These are phyloP conservation scores for Crucibulum laeve DNA, from an alignment of 768 basidiomycete genomes.

Conservation along the genomic window DNA sequence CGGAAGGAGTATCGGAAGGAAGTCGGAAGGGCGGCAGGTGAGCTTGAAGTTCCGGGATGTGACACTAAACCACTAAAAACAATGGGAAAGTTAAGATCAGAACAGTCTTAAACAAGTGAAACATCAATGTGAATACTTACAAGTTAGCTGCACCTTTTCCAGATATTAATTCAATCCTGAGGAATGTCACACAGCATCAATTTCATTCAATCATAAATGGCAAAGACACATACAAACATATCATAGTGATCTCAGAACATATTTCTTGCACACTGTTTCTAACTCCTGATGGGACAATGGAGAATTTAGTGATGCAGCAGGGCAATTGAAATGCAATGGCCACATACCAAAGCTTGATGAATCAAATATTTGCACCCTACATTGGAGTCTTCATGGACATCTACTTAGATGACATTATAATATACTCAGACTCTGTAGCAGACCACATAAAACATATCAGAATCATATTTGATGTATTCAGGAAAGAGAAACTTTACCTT, in stretches of 20 bases:
- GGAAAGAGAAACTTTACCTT: constrained; percentile 21
- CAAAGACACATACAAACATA: constrained; percentile 30
- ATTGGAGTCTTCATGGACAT: constrained; percentile 16
- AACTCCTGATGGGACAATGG: constrained; percentile 34
- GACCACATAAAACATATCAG: constrained; percentile 26
- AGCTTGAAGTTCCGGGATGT: too few relatives aligned
- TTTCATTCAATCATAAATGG: constrained; percentile 23
- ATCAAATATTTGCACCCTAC: constrained; percentile 23
- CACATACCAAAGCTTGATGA: constrained; percentile 37
- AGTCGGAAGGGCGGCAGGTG: too few relatives aligned
- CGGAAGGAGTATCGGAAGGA: too few relatives aligned
- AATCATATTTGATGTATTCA: constrained; percentile 19
- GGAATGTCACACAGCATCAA: constrained; percentile 12
- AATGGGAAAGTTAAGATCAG: constrained; percentile 12
- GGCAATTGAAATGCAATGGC: constrained; percentile 24
- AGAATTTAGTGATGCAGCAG: constrained; percentile 23
- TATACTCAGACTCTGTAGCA: constrained; percentile 34
- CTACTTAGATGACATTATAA: constrained; percentile 18
- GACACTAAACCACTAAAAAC: too few relatives aligned
- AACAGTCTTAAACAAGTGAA: constrained; percentile 21
- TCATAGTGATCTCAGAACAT: constrained; percentile 15
- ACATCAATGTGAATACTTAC: constrained; percentile 25
- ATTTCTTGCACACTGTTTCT: constrained; percentile 17
- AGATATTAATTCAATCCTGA: constrained; percentile 11
- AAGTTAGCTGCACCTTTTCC: constrained; percentile 19